phyloP scores from a whole-genome alignment of 106 monocot species.

The Dendrobium huoshanense region DNA sequence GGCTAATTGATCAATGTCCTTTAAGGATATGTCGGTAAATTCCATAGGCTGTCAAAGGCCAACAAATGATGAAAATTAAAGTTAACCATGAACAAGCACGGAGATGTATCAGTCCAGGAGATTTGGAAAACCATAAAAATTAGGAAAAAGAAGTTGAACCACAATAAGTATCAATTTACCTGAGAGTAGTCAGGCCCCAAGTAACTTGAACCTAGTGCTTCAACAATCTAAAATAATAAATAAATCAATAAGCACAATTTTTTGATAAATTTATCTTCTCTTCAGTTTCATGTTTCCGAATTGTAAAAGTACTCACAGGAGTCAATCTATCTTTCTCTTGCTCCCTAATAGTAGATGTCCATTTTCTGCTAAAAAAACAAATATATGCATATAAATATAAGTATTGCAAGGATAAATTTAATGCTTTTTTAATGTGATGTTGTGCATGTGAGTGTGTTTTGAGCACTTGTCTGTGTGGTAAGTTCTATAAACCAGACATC shows the following conservation, averaged over 20 bases:
- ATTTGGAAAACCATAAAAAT: neutral
- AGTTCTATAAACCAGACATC: neutral
- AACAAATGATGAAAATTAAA: neutral
- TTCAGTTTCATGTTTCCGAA: conserved; percentile 3
- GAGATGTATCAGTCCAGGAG: neutral
- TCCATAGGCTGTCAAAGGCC: conserved; percentile 53
- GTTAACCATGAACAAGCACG: conserved; percentile 1
- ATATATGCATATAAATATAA: neutral
- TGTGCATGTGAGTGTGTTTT: neutral
- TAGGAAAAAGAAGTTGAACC: neutral
- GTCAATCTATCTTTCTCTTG: conserved; percentile 80
- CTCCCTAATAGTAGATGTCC: conserved; percentile 67
- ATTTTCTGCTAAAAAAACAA: conserved; percentile 45
- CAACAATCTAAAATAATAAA: conserved; percentile 60
- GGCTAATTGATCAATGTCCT: conserved; percentile 78
- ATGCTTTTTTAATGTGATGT: neutral
- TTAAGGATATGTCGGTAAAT: conserved; percentile 57
- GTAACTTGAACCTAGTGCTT: conserved; percentile 76
- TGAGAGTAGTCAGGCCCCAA: conserved; percentile 95
- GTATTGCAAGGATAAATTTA: neutral
- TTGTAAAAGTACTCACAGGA: conserved; percentile 56
- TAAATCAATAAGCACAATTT: conserved; percentile 2
- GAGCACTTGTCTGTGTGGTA: neutral
- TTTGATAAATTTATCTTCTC: neutral
- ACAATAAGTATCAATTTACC: conserved; percentile 27